These are phyloP conservation scores for Triangularia verruculosa DNA, from an alignment of 2,329 filamentous ascomycete genomes.

Conservation along the genomic window DNA sequence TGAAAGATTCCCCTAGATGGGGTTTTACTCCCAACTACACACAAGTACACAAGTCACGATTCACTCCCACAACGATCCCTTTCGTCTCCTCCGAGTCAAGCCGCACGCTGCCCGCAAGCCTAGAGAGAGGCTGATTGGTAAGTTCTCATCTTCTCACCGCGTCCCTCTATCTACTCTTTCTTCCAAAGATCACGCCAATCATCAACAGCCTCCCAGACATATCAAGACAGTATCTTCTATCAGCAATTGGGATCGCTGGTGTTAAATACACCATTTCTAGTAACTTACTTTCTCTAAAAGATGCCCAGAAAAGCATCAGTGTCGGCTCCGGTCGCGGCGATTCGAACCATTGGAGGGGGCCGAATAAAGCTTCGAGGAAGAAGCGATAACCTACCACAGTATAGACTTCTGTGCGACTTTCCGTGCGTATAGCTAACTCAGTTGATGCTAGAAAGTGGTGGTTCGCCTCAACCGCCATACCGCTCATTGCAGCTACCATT, in stretches of 20 bases:
- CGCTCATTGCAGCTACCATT: conserved; percentile 64
- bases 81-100: neutral
- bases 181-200: neutral
- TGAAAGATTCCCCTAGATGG: neutral
- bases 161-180: neutral
- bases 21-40: neutral
- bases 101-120: neutral
- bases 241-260: neutral
- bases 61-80: neutral
- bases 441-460: conserved; percentile 35
- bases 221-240: no score
- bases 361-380: conserved; percentile 7
- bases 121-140: neutral
- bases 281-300: neutral
- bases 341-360: neutral
- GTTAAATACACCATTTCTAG: neutral
- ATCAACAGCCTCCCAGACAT: no score
- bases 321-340: neutral
- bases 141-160: neutral
- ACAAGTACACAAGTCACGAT: neutral
- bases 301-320: neutral
- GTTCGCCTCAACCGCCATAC: conserved; percentile 44
- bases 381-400: conserved; percentile 6
- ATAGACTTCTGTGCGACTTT: neutral
- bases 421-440: neutral